Percentiles rank a stretch among this genome's conserved stretches.
Conservation (phyloP, 495 filamentous ascomycete species). For the Monascus purpureus region DNA sequence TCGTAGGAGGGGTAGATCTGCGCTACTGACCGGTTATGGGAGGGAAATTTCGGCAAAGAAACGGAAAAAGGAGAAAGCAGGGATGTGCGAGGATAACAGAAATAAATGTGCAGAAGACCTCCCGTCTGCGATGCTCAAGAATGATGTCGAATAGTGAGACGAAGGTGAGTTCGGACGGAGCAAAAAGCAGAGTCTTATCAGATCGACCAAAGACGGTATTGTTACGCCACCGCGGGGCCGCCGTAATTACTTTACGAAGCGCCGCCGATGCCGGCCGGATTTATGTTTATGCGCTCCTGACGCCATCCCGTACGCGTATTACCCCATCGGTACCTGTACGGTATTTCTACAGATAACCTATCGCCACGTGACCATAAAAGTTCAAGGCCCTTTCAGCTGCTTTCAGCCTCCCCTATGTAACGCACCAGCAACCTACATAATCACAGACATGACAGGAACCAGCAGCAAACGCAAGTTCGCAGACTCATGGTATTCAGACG, state of each 20-base stretch:
- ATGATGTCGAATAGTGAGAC: too few species aligned
- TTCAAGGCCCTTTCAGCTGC: background rate
- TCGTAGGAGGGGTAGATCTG: too few species aligned
- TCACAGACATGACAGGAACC: slow-evolving; percentile 10
- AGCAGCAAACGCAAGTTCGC: slow-evolving; percentile 23
- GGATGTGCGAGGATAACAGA: background rate
- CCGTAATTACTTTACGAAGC: too few species aligned
- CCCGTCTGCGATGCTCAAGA: too few species aligned
- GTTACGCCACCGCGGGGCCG: background rate
- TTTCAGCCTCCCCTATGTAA: background rate
- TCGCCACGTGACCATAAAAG: slow-evolving; percentile 7
- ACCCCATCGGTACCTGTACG: background rate
- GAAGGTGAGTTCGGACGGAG: slow-evolving; percentile 5
- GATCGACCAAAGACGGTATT: background rate
- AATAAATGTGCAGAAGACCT: background rate
- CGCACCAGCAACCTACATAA: background rate
- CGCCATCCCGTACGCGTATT: slow-evolving; percentile 1
- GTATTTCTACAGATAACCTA: background rate
- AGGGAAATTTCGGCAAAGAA: too few species aligned
- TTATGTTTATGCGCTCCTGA: slow-evolving; percentile 5
- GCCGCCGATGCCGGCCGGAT: slow-evolving; percentile 3
- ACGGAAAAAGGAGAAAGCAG: background rate
- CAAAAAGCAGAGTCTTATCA: slow-evolving; percentile 2
- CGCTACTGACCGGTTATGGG: too few species aligned
- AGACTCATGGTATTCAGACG: slow-evolving; percentile 9